Evolutionary conservation across 495 filamentous ascomycete genomes (phyloP).

Genomic region (Aspergillus bertholletiae): DNA sequence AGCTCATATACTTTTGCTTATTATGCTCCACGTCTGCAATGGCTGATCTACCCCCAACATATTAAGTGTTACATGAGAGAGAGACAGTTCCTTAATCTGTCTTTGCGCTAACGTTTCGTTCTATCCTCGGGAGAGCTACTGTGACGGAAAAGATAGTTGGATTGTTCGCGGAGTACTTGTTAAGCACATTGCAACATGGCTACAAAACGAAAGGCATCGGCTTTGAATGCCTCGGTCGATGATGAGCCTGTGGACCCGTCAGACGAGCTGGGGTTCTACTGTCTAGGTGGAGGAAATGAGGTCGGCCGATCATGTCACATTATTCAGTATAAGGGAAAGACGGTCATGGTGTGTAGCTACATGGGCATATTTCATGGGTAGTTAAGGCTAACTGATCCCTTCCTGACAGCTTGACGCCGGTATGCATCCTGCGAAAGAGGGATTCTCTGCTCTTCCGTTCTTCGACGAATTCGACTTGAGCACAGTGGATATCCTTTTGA

Average conservation of each 20-base stretch:
- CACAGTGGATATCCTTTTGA: slow-evolving; percentile 92
- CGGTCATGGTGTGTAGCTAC: slow-evolving; percentile 75
- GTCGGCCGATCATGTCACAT: slow-evolving; percentile 97
- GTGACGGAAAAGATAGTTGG: background rate
- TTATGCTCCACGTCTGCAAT: slow-evolving; percentile 10
- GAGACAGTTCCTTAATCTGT: background rate
- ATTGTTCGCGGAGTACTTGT: background rate
- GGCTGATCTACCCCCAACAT: background rate
- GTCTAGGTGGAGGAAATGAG: slow-evolving; percentile 92
- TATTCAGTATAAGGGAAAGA: slow-evolving; percentile 97
- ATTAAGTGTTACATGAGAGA: background rate
- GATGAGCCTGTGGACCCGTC: slow-evolving; percentile 73
- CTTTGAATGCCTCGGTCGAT: slow-evolving; percentile 53
- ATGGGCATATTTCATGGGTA: background rate
- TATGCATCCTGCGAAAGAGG: slow-evolving; percentile 95
- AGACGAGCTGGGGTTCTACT: slow-evolving; percentile 90
- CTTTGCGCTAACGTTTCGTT: background rate
- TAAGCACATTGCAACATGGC: slow-evolving; percentile 50
- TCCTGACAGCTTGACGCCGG: slow-evolving; percentile 81
- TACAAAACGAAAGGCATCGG: slow-evolving; percentile 70
- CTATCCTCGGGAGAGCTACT: background rate
- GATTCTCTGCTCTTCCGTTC: slow-evolving; percentile 88
- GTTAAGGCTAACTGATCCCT: slow-evolving; percentile 13
- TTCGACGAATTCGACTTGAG: slow-evolving; percentile 98
- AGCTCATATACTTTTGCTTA: background rate